A percentile compares a stretch with the other conserved stretches of the same genome.
Evolutionary conservation across 306 rosid genomes (phyloP).

Genomic region (Rubus idaeus): DNA sequence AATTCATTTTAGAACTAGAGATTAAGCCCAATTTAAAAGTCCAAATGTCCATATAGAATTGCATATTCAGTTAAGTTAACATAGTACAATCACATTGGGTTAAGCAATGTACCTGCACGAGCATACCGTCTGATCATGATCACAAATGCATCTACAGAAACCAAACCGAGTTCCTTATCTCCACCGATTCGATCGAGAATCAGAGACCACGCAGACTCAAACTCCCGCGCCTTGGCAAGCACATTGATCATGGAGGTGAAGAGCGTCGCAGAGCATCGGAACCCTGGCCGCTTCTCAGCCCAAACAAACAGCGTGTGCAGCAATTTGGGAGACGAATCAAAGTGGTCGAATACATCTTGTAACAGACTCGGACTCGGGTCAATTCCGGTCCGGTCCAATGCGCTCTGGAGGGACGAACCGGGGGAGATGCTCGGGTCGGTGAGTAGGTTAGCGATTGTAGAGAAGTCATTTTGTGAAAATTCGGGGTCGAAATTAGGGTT

Average conservation of each 20-base stretch:
- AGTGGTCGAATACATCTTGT: conserved; percentile 49
- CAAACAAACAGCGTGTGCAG: conserved; percentile 66
- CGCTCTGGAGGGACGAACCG: conserved; percentile 48
- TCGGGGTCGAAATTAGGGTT: conserved; percentile 8
- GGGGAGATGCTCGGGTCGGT: conserved; percentile 42
- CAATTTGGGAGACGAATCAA: conserved; percentile 66
- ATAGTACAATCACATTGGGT: neutral
- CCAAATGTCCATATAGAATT: too few species aligned
- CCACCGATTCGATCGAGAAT: conserved; percentile 37
- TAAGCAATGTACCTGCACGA: conserved; percentile 56
- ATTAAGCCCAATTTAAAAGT: neutral
- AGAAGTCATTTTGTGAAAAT: conserved; percentile 36
- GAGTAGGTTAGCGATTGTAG: conserved; percentile 51
- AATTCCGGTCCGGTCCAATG: conserved; percentile 56
- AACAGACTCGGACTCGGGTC: conserved; percentile 45
- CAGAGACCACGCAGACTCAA: conserved; percentile 70
- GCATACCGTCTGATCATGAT: conserved; percentile 80
- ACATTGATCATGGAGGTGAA: conserved; percentile 51
- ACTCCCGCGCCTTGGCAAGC: conserved; percentile 63
- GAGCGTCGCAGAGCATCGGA: conserved; percentile 36
- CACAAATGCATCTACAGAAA: conserved; percentile 58
- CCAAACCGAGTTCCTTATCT: conserved; percentile 37
- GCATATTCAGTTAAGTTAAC: neutral
- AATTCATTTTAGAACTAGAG: neutral
- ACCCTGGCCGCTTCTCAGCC: conserved; percentile 64